These are phyloP conservation scores for Tuber microsphaerosporum DNA, from an alignment of 495 filamentous ascomycete species.

Conservation along the genomic window DNA sequence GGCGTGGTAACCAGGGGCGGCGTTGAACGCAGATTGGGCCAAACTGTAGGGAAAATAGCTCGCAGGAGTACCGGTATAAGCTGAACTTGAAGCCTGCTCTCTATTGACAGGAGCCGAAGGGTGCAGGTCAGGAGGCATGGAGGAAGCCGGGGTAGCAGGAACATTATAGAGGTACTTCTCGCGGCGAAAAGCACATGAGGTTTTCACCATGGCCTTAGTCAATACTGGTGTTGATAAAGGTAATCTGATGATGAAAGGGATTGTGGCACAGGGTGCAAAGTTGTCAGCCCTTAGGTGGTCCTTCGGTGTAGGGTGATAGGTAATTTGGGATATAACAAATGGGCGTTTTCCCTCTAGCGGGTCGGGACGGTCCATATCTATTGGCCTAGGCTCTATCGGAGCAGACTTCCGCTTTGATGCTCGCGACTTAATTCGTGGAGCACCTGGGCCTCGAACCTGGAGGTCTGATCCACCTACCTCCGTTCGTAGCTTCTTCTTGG, in stretches of 20 bases:
- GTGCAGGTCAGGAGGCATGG: background rate
- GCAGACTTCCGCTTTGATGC: constrained; percentile 30
- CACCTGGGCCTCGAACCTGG: constrained; percentile 29
- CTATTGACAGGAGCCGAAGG: background rate
- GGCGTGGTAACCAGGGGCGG: constrained; percentile 28
- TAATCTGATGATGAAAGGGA: constrained; percentile 32
- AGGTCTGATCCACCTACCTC: constrained; percentile 32
- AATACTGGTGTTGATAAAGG: constrained; percentile 23
- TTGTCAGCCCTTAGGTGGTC: constrained; percentile 33
- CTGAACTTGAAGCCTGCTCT: constrained; percentile 10
- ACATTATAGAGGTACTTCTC: constrained; percentile 15
- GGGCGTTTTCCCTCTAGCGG: constrained; percentile 23
- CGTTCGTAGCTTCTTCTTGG: constrained; percentile 30
- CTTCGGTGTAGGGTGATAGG: constrained; percentile 31
- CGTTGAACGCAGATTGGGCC: constrained; percentile 24
- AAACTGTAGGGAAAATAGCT: constrained; percentile 26
- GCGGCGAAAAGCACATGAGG: constrained; percentile 22
- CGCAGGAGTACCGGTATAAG: constrained; percentile 1
- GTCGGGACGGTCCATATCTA: constrained; percentile 10
- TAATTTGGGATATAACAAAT: constrained; percentile 31
- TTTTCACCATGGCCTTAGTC: constrained; percentile 29
- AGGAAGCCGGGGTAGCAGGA: background rate
- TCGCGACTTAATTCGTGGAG: constrained; percentile 24
- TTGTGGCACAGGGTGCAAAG: constrained; percentile 32
- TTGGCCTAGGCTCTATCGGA: constrained; percentile 7